phyloP scores from a whole-genome alignment of 805 yeast genomes.

The Saccharomycopsis sp. region DNA sequence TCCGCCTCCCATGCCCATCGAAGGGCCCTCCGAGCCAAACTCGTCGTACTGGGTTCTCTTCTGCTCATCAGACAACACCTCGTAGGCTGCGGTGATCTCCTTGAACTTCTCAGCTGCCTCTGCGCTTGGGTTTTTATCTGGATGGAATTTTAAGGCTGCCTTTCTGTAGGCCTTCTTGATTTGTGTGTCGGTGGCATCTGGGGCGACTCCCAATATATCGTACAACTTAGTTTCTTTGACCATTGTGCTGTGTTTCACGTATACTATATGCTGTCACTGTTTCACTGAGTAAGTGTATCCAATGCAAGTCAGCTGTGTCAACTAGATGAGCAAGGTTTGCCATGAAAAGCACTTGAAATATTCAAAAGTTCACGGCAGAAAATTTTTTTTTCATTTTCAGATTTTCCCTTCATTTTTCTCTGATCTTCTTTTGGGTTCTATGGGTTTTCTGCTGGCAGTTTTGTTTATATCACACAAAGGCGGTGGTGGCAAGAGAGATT shows the following conservation, averaged over 20 bases:
- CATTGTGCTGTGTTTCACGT: conserved; percentile 37
- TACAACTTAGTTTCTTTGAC: conserved; percentile 76
- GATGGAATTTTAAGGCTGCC: conserved; percentile 74
- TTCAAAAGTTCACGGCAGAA: background rate
- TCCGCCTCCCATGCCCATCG: conserved; percentile 67
- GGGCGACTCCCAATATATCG: conserved; percentile 65
- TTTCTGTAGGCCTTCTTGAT: conserved; percentile 79
- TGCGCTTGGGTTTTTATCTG: conserved; percentile 75
- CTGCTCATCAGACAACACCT: conserved; percentile 77
- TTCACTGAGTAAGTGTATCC: too few species aligned
- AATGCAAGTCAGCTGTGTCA: too few species aligned
- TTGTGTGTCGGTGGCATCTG: conserved; percentile 61
- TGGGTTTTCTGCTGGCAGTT: too few species aligned
- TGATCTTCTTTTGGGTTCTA: background rate
- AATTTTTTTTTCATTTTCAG: background rate
- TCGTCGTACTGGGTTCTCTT: conserved; percentile 86
- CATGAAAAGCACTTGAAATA: too few species aligned
- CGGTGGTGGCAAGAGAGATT: too few species aligned
- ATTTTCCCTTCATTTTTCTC: background rate
- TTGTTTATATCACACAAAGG: too few species aligned
- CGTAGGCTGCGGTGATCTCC: conserved; percentile 83
- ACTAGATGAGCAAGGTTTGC: too few species aligned
- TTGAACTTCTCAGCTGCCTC: conserved; percentile 96
- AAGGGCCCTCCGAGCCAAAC: conserved; percentile 88
- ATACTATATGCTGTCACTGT: background rate